Evolutionary conservation across 2,329 filamentous ascomycete species (phyloP), one percentile per base, ranked within the genome.

Genomic region (Aspergillus sergii): DNA sequence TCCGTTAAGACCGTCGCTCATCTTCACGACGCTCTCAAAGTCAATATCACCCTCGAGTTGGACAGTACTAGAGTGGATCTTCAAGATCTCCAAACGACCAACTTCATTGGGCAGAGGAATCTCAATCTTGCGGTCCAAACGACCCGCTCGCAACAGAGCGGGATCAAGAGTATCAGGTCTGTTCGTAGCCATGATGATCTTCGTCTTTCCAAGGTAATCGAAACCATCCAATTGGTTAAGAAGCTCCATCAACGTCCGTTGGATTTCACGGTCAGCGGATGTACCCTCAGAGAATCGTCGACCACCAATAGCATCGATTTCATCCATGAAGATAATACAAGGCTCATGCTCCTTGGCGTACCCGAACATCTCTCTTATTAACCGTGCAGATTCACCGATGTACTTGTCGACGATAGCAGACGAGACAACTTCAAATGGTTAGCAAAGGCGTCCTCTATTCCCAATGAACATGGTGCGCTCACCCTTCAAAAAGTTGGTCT

Each of bases 301-400:
- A 67, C 96, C 96, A 78, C 95, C 95, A 75, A 99, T 99, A 75
- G 95, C 95, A 76, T 99, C 95, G 76, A 99, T 99, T 82, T 99
- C 95, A 85, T 99, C 96, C 95, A 99, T 99, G 87, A 99, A 99
- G 82, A 99, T 99, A 80, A 99, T 99, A 80, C 95, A 99, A 45
- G 95, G 95, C 80, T 99, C 95, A 79, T 99, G 95, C 79, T 99
- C 96, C 82, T 97, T 98, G 73, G 96, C 95, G 76, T 99, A 99
- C 63, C 95, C 96, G 76, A 99, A 99, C 96, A 99, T 99, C 80
- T 99, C 95, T 78, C 95, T 90, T 75, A 99, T 99, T 69, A 99
- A 85, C 69, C 96, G 91, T 43, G 95, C 95, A 12, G 95, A 99
- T 82, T 99, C 95, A 79, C 95, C 95, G 68, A 99, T 99, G 77